Base-by-base conservation (phyloP, 192 early-diverging fungal genomes). In the Pilaira anomala region DNA sequence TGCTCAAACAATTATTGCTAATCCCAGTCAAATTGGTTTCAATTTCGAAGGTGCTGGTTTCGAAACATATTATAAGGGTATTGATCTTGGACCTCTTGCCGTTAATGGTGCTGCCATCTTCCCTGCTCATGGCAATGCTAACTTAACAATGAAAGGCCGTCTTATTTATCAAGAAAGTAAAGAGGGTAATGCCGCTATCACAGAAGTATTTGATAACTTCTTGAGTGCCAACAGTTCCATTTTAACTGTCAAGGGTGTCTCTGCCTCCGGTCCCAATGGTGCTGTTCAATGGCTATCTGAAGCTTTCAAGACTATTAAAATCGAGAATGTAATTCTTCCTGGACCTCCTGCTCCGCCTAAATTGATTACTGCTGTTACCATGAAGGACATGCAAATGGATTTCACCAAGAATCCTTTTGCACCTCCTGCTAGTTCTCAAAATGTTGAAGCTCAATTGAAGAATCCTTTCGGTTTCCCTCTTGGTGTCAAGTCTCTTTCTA, bases 1-100 rank as follows among this genome's bases (percentile, higher is more conserved):
- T 29, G 83, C 87, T 66, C 78, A 78, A 19, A 89, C 83, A 40
- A 82, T 78, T 48, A 74, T 84, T 52, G 82, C 79, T 25, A 87
- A 83, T 71, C 84, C 85, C 18, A 83, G 72, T 26, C 75, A 73
- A 45, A 63, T 84, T 41, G 80, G 79, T 45, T 69, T 86, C 48
- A 67, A 67, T n/a, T 66, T 86, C 19, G 69, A 75, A 46, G 71
- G 67, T 56, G 67, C 84, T 65, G 68, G 69, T 14, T 77, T 83
- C 48, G 74, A 78, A 14, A 66, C 76, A 30, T 74, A 64, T 42
- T 82, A 58, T 60, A 62, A 74, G 13, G 64, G 71, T 45, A 71
- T 71, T 3, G 33, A 65, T 1, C 63, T 83, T 68, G 73, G 87
- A 68, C 74, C 78, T 52, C 63, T 78, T 68, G 63, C 81, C 72